phyloP scores from a whole-genome alignment of 2,329 filamentous ascomycete species.

The Apiospora phragmitis region DNA sequence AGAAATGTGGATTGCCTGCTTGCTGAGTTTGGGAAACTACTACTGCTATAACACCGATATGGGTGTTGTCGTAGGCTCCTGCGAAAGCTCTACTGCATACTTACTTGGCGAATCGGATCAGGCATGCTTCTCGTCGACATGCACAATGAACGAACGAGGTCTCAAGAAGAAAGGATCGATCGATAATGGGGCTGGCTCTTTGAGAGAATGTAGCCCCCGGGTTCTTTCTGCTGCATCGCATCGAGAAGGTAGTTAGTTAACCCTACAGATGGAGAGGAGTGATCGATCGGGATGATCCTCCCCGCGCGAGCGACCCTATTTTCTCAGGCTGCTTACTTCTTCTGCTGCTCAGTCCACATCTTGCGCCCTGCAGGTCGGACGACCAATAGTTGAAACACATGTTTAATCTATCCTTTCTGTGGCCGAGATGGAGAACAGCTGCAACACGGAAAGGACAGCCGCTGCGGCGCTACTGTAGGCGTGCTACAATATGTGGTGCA shows the following conservation, averaged over 20 bases:
- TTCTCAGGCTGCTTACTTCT: background rate
- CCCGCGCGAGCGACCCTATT: background rate
- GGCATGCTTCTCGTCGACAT: background rate
- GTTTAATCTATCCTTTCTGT: background rate
- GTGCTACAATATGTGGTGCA: background rate
- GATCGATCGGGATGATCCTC: background rate
- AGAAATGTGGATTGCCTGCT: background rate
- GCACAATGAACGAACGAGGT: background rate
- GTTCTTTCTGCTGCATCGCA: background rate
- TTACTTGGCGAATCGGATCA: background rate
- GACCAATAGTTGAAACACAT: slow-evolving; percentile 1
- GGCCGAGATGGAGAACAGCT: background rate
- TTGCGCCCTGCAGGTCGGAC: background rate
- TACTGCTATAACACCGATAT: background rate
- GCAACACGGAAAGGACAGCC: slow-evolving; percentile 4
- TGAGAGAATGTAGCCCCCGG: background rate
- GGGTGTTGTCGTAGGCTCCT: background rate
- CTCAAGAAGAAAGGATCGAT: background rate
- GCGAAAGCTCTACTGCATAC: background rate
- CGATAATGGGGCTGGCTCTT: background rate
- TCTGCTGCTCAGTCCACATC: background rate
- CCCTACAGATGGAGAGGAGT: background rate
- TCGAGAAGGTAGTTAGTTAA: slow-evolving; percentile 2
- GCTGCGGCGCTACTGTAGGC: slow-evolving; percentile 2
- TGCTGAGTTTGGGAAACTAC: background rate